These are phyloP conservation scores for Neonectria magnoliae DNA, from an alignment of 2,329 filamentous ascomycete species.

Conservation along the genomic window DNA sequence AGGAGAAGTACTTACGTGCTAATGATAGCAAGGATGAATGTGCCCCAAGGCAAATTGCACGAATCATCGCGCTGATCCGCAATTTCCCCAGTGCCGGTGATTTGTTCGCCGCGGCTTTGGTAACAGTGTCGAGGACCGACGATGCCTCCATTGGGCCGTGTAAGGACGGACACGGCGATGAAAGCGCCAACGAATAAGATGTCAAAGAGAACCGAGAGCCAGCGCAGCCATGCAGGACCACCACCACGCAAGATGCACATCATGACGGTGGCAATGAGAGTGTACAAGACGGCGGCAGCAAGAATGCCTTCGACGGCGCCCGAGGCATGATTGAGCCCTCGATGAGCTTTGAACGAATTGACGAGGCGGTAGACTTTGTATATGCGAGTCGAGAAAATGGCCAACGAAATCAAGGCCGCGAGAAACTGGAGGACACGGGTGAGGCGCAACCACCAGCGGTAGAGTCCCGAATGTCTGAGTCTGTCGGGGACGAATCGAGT, in stretches of 20 bases:
- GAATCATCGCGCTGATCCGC: not conserved
- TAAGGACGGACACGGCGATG: not conserved
- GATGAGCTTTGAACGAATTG: slow-evolving; percentile 9
- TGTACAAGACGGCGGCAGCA: slow-evolving; percentile 31
- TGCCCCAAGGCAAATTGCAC: not conserved
- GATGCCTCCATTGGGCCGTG: not conserved
- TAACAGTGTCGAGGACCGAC: not conserved
- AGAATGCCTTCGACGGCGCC: slow-evolving; percentile 34
- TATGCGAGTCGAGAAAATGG: not conserved
- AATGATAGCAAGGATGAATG: not conserved
- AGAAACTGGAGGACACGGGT: not conserved
- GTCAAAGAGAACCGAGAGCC: not conserved
- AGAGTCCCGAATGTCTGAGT: not conserved
- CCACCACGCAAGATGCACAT: slow-evolving; percentile 16
- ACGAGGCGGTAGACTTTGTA: not conserved
- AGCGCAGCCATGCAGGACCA: slow-evolving; percentile 10
- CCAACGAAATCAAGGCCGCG: not conserved
- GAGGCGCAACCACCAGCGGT: not conserved
- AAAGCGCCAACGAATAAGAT: not conserved
- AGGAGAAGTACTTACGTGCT: not conserved
- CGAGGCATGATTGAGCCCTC: slow-evolving; percentile 21
- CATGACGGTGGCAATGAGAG: slow-evolving; percentile 22
- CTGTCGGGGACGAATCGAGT: not conserved
- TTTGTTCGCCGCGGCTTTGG: not conserved
- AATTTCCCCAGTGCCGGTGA: not conserved